Conservation (phyloP, 805 yeast genomes). For the Blastobotrys muscicola region DNA sequence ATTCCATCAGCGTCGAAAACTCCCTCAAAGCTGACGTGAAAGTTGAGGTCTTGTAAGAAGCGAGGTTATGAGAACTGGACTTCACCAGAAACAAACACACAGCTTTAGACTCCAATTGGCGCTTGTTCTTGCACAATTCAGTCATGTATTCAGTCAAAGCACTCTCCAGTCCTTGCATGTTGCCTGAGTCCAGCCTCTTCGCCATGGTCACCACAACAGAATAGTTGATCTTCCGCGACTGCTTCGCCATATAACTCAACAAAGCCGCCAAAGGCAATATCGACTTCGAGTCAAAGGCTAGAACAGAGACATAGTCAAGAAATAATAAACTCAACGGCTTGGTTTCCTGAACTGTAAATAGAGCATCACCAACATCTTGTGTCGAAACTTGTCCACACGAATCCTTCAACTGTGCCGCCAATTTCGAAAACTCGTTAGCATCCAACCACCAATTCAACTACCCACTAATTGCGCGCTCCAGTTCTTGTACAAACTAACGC, state of each 20-base stretch:
- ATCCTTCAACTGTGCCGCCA: constrained; percentile 24
- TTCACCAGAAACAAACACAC: background rate
- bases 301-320: constrained; percentile 21
- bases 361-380: background rate
- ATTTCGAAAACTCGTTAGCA: constrained; percentile 18
- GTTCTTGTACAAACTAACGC: constrained; percentile 11
- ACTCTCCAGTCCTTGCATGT: constrained; percentile 4
- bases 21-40: background rate
- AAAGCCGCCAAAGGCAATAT: constrained; percentile 16
- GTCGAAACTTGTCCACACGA: constrained; percentile 3
- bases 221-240: background rate
- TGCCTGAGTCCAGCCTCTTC: background rate
- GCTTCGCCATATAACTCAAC: constrained; percentile 8
- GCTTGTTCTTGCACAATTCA: background rate
- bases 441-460: background rate
- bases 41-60: background rate
- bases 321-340: constrained; percentile 17
- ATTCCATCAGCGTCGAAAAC: background rate
- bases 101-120: constrained; percentile 1
- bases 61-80: background rate
- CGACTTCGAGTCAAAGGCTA: constrained; percentile 18
- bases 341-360: background rate
- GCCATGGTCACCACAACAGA: background rate
- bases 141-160: constrained; percentile 10
- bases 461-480: constrained; percentile 14